Percentiles rank a stretch among this genome's conserved stretches.
Conservation (phyloP, 805 yeast genomes). For the Tetrapisispora nanseiensis region DNA sequence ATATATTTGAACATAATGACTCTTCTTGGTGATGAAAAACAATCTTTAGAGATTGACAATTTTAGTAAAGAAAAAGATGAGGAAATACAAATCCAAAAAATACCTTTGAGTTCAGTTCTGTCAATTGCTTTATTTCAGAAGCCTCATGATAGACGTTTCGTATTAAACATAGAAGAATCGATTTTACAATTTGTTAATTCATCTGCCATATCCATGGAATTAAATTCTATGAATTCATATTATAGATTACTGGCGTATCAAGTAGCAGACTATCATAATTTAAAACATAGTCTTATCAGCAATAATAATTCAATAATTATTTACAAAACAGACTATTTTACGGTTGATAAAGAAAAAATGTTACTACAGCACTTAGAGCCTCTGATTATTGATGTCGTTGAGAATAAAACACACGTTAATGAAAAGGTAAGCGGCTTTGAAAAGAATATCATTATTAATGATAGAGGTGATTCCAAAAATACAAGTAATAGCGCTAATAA, state of each 20-base stretch:
- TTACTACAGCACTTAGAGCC: constrained; percentile 17
- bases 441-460: too few relatives aligned
- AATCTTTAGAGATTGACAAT: neutral
- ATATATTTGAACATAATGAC: too few relatives aligned
- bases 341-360: constrained; percentile 6
- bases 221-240: constrained; percentile 57
- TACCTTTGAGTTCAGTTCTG: constrained; percentile 26
- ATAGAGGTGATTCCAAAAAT: too few relatives aligned
- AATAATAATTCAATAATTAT: constrained; percentile 37
- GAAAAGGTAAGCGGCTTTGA: neutral
- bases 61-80: neutral
- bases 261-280: constrained; percentile 53
- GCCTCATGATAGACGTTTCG: constrained; percentile 40
- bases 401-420: neutral
- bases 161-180: constrained; percentile 40
- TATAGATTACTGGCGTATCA: constrained; percentile 60
- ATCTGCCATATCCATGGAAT: constrained; percentile 32
- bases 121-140: constrained; percentile 33
- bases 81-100: neutral
- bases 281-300: constrained; percentile 47
- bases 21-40: too few relatives aligned
- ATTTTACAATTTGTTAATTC: constrained; percentile 37
- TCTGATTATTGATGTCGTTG: neutral
- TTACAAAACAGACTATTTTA: constrained; percentile 29
- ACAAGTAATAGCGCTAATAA: too few relatives aligned